phyloP scores from a whole-genome alignment of 2,329 filamentous ascomycete species.

The Ascomycota sp. region DNA sequence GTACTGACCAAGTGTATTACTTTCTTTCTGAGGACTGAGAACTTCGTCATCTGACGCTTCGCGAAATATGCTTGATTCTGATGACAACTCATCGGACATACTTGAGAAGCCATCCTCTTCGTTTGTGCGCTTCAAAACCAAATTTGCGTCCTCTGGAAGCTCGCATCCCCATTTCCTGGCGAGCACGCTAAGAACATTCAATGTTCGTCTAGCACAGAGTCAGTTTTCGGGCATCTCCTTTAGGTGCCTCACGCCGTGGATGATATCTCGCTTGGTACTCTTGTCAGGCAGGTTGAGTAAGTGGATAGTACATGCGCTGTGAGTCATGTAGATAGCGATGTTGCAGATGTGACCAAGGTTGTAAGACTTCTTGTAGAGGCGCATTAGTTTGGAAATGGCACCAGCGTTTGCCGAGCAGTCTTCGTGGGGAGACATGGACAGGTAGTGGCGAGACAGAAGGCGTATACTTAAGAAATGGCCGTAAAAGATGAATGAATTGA shows the following conservation, averaged over 20 bases:
- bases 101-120: constrained; percentile 57
- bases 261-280: constrained; percentile 72
- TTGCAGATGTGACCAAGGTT: constrained; percentile 89
- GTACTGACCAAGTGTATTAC: constrained; percentile 15
- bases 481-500: constrained; percentile 86
- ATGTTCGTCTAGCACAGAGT: constrained; percentile 69
- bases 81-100: constrained; percentile 39
- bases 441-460: constrained; percentile 66
- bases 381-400: constrained; percentile 81
- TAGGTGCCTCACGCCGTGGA: constrained; percentile 74
- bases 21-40: constrained; percentile 9
- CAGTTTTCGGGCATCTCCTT: constrained; percentile 94
- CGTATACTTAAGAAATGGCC: constrained; percentile 82
- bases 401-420: constrained; percentile 78
- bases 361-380: constrained; percentile 82
- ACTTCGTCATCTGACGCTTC: constrained; percentile 9
- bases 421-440: constrained; percentile 69
- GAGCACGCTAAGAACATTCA: constrained; percentile 69
- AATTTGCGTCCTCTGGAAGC: constrained; percentile 62
- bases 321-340: constrained; percentile 85
- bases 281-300: constrained; percentile 84
- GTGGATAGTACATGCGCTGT: constrained; percentile 88
- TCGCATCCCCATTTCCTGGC: constrained; percentile 80
- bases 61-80: constrained; percentile 17
- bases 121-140: constrained; percentile 59